A percentile compares a stretch with the other conserved stretches of the same genome.
Conservation (phyloP, 805 yeast genomes). For the Huiozyma sinensis region DNA sequence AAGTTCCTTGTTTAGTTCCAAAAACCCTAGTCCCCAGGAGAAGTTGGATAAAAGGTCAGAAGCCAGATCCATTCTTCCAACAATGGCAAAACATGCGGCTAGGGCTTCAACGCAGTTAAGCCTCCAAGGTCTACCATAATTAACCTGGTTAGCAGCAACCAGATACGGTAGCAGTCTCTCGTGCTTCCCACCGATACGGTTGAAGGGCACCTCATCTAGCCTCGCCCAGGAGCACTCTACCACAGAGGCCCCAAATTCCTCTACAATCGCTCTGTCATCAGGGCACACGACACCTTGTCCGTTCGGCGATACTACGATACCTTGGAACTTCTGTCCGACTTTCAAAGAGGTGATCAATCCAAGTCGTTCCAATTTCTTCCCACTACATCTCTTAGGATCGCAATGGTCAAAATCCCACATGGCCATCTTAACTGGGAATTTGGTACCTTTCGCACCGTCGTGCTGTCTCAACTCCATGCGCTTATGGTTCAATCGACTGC, state of each 20-base stretch:
- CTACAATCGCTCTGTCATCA: constrained; percentile 67
- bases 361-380: constrained; percentile 81
- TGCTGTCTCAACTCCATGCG: constrained; percentile 29
- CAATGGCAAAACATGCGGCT: constrained; percentile 94
- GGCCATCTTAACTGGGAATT: constrained; percentile 76
- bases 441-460: constrained; percentile 19
- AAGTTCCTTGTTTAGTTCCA: constrained; percentile 72
- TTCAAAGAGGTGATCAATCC: constrained; percentile 71
- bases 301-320: constrained; percentile 86
- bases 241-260: constrained; percentile 82
- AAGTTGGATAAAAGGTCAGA: constrained; percentile 62
- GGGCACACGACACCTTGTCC: constrained; percentile 89
- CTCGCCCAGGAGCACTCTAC: constrained; percentile 99
- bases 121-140: constrained; percentile 93
- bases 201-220: constrained; percentile 91
- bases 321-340: constrained; percentile 89
- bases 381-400: constrained; percentile 95
- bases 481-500: constrained; percentile 42
- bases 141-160: constrained; percentile 94
- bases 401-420: constrained; percentile 99
- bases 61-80: constrained; percentile 89
- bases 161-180: constrained; percentile 84
- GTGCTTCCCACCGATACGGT: constrained; percentile 80
- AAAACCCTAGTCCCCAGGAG: constrained; percentile 87
- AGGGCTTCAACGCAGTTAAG: constrained; percentile 94